Evolutionary conservation across 192 early-diverging fungal species (phyloP), one percentile per base, ranked within the genome.

Genomic region (Lobosporangium transversale): DNA sequence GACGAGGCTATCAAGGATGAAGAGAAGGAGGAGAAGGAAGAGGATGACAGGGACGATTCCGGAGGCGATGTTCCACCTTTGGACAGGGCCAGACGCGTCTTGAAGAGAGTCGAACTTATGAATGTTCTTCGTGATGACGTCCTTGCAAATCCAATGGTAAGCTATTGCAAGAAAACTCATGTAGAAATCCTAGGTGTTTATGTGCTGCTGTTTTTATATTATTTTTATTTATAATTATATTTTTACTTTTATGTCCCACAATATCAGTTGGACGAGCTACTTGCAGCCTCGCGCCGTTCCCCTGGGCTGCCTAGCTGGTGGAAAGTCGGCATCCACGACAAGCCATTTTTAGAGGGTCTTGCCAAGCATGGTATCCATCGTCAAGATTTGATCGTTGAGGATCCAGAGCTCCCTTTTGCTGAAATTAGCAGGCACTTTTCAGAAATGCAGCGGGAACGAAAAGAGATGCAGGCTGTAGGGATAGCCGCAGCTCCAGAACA

Each of bases 251-350:
- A n/a, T 36, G 7, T 83, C n/a, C n/a, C n/a, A n/a, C n/a, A n/a
- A n/a, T n/a, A n/a, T n/a, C n/a, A 85, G 60, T 53, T 88, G 21
- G 78, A 83, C 20, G 67, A 60, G 9, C 68, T 80, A 24, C 71
- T 88, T 33, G 62, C 79, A 21, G 64, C 54, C 12, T 79, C 85
- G 7, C 79, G 84, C 23, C 81, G 84, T 11, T 84, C 85, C 17
- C 83, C 81, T 26, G 83, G 83, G n/a, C 48, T 88, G 32, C 87
- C 87, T 15, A 91, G 86, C 36, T 94, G 93, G 93, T 94, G 93
- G 93, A 80, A 78, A 30, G 79, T 88, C 36, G 81, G 86, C 17
- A 79, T 84, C 14, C 87, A 92, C 54, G 93, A 94, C 56, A 70
- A 73, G 27, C 84, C 82, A 24, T 89, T 93, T 53, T 66, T 94